Evolutionary conservation across 2,329 filamentous ascomycete genomes (phyloP).

Genomic region (Stachybotrys chlorohalonatus): DNA sequence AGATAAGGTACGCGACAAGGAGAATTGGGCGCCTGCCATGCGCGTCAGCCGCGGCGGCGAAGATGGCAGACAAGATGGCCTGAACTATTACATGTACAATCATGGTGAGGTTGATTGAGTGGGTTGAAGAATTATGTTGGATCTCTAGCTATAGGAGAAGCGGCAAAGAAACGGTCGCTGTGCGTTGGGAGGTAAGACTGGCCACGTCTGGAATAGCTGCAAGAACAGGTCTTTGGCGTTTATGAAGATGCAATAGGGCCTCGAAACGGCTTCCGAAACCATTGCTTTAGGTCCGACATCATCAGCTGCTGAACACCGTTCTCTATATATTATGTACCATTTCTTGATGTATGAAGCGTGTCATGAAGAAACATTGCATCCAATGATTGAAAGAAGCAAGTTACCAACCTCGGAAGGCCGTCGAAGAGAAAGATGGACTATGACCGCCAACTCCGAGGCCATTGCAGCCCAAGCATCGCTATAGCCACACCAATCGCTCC

Average conservation of each 20-base stretch:
- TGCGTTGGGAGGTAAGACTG: background rate
- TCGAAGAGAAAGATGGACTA: too few species aligned
- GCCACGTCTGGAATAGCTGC: background rate
- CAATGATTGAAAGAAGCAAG: too few species aligned
- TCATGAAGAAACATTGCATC: too few species aligned
- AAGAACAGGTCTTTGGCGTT: background rate
- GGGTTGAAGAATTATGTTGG: background rate
- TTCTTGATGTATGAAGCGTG: too few species aligned
- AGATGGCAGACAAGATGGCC: background rate
- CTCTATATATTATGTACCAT: too few species aligned
- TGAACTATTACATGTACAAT: slow-evolving; percentile 2
- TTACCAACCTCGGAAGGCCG: too few species aligned
- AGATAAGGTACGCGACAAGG: slow-evolving; percentile 1
- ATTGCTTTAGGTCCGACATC: too few species aligned
- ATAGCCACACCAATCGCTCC: too few species aligned
- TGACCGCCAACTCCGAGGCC: too few species aligned
- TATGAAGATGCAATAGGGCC: background rate
- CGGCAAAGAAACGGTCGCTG: slow-evolving; percentile 2
- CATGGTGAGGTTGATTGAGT: slow-evolving; percentile 2
- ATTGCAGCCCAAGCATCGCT: too few species aligned
- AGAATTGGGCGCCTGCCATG: slow-evolving; percentile 1
- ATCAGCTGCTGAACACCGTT: too few species aligned
- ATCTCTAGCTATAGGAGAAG: background rate
- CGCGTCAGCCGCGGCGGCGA: background rate
- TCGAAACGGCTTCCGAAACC: background rate